These are phyloP conservation scores for Verticillium dahliae DNA, from an alignment of 2,329 filamentous ascomycete species.

Conservation along the genomic window DNA sequence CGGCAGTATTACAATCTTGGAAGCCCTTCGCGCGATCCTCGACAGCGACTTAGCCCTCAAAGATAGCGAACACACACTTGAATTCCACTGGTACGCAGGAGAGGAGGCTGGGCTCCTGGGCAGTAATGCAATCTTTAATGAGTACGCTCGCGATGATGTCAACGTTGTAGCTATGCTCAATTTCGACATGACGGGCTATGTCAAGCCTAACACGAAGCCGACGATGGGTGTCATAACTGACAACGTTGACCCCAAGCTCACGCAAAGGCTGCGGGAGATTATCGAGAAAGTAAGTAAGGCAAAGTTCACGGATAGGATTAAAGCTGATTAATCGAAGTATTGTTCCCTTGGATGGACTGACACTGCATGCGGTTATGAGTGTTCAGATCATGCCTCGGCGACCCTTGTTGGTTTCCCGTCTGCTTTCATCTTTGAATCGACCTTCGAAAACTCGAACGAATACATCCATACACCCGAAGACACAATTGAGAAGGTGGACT, in stretches of 20 bases:
- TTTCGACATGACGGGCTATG: constrained; percentile 40
- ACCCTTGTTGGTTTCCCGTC: constrained; percentile 19
- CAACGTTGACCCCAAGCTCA: constrained; percentile 76
- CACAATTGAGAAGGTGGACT: not conserved
- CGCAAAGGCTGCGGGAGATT: constrained; percentile 83
- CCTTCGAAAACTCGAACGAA: not conserved
- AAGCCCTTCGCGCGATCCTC: constrained; percentile 66
- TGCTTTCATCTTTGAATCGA: not conserved
- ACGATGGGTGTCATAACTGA: constrained; percentile 90
- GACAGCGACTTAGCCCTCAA: constrained; percentile 45
- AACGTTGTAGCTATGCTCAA: constrained; percentile 38
- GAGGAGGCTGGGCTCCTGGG: constrained; percentile 50
- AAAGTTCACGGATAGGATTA: not conserved
- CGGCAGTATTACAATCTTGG: constrained; percentile 59
- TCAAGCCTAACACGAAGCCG: constrained; percentile 66
- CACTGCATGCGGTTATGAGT: constrained; percentile 31
- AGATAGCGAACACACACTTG: constrained; percentile 64
- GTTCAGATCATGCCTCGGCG: constrained; percentile 29
- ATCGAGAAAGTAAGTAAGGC: constrained; percentile 51
- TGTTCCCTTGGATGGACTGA: not conserved
- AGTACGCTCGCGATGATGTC: constrained; percentile 30
- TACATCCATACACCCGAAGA: not conserved
- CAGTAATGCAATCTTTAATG: constrained; percentile 33
- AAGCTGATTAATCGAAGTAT: not conserved
- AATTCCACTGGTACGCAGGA: constrained; percentile 83